Base-by-base conservation (phyloP, 2,329 filamentous ascomycete genomes). In the Exophiala sideris region DNA sequence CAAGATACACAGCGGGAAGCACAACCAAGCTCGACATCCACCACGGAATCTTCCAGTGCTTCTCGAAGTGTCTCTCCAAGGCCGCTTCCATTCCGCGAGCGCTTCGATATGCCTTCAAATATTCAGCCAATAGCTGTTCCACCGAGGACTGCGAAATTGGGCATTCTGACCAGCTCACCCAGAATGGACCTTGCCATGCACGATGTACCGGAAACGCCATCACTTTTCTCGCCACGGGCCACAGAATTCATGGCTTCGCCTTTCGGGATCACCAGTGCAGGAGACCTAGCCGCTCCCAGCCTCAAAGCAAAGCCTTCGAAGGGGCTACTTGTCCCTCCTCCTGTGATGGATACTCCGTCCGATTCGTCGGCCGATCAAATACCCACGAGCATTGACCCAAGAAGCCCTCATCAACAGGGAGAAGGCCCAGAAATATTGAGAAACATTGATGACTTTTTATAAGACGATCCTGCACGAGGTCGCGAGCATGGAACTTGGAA, bases 141-240 rank as follows among this genome's bases (percentile, higher is more conserved):
- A 57, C 58, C 56, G 57, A 63, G 35, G 59, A 63, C 33, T 63
- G 56, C 52, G 63, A 65, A 49, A 62, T 62, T 8, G 14, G 57
- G 57, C 42, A n/a, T 57, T 10, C 38, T 51, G 20, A 53, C 55
- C 8, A 49, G 20, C 45, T 65, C 70, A 11, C 62, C 66, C 5
- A 65, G 69, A 35, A 70, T 70, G 53, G 69, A 72, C 54, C 57
- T 71, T 4, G 70, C 72, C 45, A 67, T 69, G 58, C 68, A 71
- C 38, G 70, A 73, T 55, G 60, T 65, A 9, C 70, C 73, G 4
- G 62, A 67, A 24, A 67, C 66, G 3, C 66, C 68, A 11, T 71
- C 68, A 3, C 50, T 77, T 8, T 72, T 77, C 48, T 77, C 75
- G 2, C 75, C 75, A 2, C 66, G 74, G 39, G 73, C 73, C 2